Base-by-base conservation (phyloP, 2,329 filamentous ascomycete species). In the Cadophora luteo-olivacea region DNA sequence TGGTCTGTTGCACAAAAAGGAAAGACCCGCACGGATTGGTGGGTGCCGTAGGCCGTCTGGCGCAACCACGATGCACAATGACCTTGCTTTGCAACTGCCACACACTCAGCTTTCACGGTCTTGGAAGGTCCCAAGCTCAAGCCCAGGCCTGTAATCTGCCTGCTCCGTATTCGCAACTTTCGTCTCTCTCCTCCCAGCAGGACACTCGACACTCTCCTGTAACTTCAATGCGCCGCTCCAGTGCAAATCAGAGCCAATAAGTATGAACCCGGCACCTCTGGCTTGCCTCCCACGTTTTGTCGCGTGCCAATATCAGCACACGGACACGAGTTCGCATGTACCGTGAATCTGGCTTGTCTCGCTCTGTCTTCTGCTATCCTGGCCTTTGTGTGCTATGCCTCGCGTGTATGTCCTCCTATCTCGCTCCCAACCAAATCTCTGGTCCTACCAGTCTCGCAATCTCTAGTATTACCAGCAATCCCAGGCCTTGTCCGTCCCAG, bases 301-400 rank as follows among this genome's bases (percentile, higher is more conserved):
- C 72, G 73, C 74, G 76, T 77, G 74, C 74, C 74, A 49, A 49
- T 71, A 72, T 72, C 72, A 69, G 72, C 66, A 68, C 73, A 75
- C 71, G 75, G 70, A 72, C 73, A 76, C 75, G 74, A 70, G 73
- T 76, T 75, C 75, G 74, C 74, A 77, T 74, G 72, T 71, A 73
- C 70, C 45, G 55, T 58, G 19, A 25, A 63, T 66, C 41, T 65
- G 33, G 63, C 49, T 64, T 38, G 61, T 60, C 24, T 29, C 29
- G 29, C 29, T 64, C 45, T 36, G 51, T 49, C 29, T 32, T 61
- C 33, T 62, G 61, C 48, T 66, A 36, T 61, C 68, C 57, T 58
- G 32, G 60, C 63, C 63, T 54, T 45, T 25, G 38, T 38, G 62
- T 29, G 24, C 51, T 57, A 45, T 65, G 24, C 32, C 55, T 38